phyloP scores from a whole-genome alignment of 2,329 filamentous ascomycete species.

The Fusarium marasasianum region DNA sequence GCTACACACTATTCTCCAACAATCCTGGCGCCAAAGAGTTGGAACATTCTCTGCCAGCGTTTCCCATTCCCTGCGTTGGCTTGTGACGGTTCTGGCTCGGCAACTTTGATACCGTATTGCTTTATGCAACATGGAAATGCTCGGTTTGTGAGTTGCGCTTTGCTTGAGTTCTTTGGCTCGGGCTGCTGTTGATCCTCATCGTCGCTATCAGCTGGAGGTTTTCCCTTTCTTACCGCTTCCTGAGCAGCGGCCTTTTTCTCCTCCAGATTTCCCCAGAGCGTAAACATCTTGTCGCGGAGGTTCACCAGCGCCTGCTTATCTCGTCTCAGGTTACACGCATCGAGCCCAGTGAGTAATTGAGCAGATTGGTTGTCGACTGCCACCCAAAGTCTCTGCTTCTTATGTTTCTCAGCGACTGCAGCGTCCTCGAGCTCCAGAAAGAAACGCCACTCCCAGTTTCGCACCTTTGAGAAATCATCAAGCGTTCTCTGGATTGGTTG shows the following conservation, averaged over 20 bases:
- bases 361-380: slow-evolving; percentile 69
- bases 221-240: slow-evolving; percentile 41
- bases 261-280: slow-evolving; percentile 87
- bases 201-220: slow-evolving; percentile 53
- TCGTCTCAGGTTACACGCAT: slow-evolving; percentile 65
- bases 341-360: slow-evolving; percentile 58
- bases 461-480: slow-evolving; percentile 37
- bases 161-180: neutral
- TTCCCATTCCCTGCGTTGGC: slow-evolving; percentile 56
- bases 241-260: slow-evolving; percentile 57
- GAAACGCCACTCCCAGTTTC: slow-evolving; percentile 85
- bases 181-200: slow-evolving; percentile 39
- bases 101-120: slow-evolving; percentile 71
- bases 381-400: slow-evolving; percentile 68
- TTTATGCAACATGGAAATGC: slow-evolving; percentile 76
- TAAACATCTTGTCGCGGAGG: slow-evolving; percentile 76
- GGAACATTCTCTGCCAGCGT: slow-evolving; percentile 71
- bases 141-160: slow-evolving; percentile 55
- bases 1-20: slow-evolving; percentile 4
- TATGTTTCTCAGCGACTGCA: slow-evolving; percentile 42
- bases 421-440: slow-evolving; percentile 80
- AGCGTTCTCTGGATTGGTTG: slow-evolving; percentile 31
- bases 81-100: slow-evolving; percentile 51
- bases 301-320: slow-evolving; percentile 57
- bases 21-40: slow-evolving; percentile 72